Base-by-base conservation (phyloP, 2,329 filamentous ascomycete species). In the Calonectria honghensis region DNA sequence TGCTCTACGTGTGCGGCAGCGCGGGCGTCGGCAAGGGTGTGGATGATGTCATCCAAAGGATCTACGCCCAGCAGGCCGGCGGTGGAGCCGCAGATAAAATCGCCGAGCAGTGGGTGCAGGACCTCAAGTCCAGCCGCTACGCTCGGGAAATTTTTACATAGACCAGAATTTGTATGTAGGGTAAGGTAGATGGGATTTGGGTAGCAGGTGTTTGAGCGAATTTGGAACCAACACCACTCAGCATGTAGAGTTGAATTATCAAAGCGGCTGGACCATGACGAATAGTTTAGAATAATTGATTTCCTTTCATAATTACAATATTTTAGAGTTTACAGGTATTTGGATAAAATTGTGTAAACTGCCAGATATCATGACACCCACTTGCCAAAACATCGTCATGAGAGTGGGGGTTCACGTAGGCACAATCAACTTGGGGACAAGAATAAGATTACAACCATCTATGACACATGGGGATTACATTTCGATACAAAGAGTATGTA, bases 1-100 rank as follows among this genome's bases (percentile, higher is more conserved):
- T 20, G 6, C 16, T 74, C 11, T 75, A 74, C 27, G 74, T 75
- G 4, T 75, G 72, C 6, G 74, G 73, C 7, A 63, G 73, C 13
- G 52, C 71, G 0, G 73, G 68, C 1, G 64, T 75, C 11, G 73
- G 71, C 39, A 74, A 70, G 35, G 57, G 57, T 63, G 32, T 63
- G 57, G 57, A 63, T 63, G 37, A 63, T 31, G 52, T 72, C 32
- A 63, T 72, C 63, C 66, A 72, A 32, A 63, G 41, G 41, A 72
- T 72, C 27, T 68, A 72, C 70, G 24, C 39, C 5, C 13, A 52
- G 29, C 39, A 27, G 41, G 29, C 50, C 10, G 37, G 35, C 11
- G 37, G 35, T 18, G 20, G 50, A 35, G 37, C 10, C 31, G 39
- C 50, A 18, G 45, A 41, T 10, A 72, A 68, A 57, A 31, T 11